These are phyloP conservation scores for Saccharomycopsis fibuligera DNA, from an alignment of 805 yeast genomes.

Conservation along the genomic window DNA sequence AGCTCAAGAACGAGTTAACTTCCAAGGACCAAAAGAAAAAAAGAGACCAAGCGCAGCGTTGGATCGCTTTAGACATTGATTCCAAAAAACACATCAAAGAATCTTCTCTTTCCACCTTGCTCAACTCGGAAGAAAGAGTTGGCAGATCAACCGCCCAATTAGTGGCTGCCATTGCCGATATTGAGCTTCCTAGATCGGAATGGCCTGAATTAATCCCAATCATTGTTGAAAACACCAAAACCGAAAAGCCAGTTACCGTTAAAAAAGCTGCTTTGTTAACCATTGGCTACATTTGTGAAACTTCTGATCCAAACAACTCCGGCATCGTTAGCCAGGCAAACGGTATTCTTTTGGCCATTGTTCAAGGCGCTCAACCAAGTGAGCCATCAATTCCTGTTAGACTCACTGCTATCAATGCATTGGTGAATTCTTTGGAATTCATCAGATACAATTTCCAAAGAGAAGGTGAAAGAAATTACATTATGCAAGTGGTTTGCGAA, in stretches of 20 bases:
- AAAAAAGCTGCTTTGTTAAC: constrained; percentile 84
- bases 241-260: constrained; percentile 68
- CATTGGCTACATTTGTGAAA: constrained; percentile 94
- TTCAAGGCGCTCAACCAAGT: constrained; percentile 86
- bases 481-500: constrained; percentile 98
- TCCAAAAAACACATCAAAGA: constrained; percentile 61
- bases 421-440: constrained; percentile 85
- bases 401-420: constrained; percentile 85
- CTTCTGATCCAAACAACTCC: constrained; percentile 77
- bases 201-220: constrained; percentile 85
- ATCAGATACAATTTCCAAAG: constrained; percentile 82
- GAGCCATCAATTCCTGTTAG: constrained; percentile 75
- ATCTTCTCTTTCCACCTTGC: constrained; percentile 54
- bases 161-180: constrained; percentile 94
- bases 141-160: constrained; percentile 88
- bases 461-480: constrained; percentile 92
- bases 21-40: constrained; percentile 68
- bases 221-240: constrained; percentile 80
- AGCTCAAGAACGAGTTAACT: constrained; percentile 79
- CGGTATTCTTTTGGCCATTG: constrained; percentile 90
- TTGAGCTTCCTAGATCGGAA: constrained; percentile 79
- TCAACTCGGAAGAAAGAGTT: constrained; percentile 66
- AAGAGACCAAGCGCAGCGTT: constrained; percentile 57
- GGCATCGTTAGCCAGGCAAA: constrained; percentile 78
- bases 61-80: constrained; percentile 56